phyloP scores from a whole-genome alignment of 2,329 filamentous ascomycete genomes.

The Furcasterigmium furcatum region DNA sequence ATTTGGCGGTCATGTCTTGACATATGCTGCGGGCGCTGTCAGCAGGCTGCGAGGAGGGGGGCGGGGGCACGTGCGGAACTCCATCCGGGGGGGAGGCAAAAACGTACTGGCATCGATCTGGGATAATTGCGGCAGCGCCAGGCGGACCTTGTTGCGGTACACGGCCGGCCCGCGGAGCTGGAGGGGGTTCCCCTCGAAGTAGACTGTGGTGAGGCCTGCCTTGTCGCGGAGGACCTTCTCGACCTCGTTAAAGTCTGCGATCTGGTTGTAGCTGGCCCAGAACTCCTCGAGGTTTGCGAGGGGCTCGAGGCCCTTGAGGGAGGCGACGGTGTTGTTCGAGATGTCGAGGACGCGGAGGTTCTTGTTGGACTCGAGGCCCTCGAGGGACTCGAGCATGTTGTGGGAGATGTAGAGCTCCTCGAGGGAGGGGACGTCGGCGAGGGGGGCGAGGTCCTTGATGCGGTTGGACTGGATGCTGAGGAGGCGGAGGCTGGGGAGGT shows the following conservation, averaged over 20 bases:
- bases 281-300: slow-evolving; percentile 78
- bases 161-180: slow-evolving; percentile 76
- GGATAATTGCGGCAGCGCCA: slow-evolving; percentile 81
- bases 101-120: slow-evolving; percentile 97
- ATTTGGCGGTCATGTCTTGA: slow-evolving; percentile 9
- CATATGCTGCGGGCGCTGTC: slow-evolving; percentile 8
- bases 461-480: slow-evolving; percentile 96
- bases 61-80: background rate
- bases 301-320: slow-evolving; percentile 67
- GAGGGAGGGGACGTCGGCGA: slow-evolving; percentile 70
- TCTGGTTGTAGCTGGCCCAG: slow-evolving; percentile 88
- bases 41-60: slow-evolving; percentile 1
- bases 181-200: slow-evolving; percentile 92
- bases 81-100: background rate
- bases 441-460: slow-evolving; percentile 72
- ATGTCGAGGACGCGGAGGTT: slow-evolving; percentile 81
- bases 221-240: slow-evolving; percentile 78
- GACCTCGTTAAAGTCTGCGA: slow-evolving; percentile 78
- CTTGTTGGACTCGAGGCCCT: slow-evolving; percentile 65
- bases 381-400: slow-evolving; percentile 78
- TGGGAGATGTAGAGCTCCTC: slow-evolving; percentile 96
- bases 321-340: slow-evolving; percentile 79
- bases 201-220: slow-evolving; percentile 79
- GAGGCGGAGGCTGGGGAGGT: slow-evolving; percentile 75
- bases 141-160: slow-evolving; percentile 88